Base-by-base conservation (phyloP, 2,329 filamentous ascomycete genomes). In the Parastagonospora avenae region DNA sequence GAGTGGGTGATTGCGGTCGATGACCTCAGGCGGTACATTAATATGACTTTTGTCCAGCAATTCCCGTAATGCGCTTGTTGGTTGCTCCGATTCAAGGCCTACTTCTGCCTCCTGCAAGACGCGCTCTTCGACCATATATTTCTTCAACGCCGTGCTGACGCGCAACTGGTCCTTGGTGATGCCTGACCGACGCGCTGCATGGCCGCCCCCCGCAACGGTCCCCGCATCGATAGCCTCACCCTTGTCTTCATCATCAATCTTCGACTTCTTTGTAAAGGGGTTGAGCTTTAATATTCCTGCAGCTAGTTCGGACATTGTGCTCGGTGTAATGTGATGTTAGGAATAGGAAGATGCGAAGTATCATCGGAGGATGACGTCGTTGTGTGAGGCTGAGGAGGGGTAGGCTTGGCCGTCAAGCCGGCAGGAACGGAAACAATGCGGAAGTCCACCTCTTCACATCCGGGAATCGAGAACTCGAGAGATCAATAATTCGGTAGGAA, bases 1-100 rank as follows among this genome's bases (percentile, higher is more conserved):
- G 16, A 90, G 73, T 1, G 86, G 82, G 56, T 84, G 77, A 9
- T 80, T 82, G 49, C 83, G 76, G 62, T 87, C 83, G 8, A 80
- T 79, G 10, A 86, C 70, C 46, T 79, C 72, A 2, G 68, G 53
- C 0, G 86, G 85, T 1, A 87, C 82, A 32, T 77, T 64, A 60
- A 86, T 80, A 68, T 87, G 83, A 29, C 82, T 79, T 57, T 78
- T 81, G 53, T 81, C 76, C 6, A 89, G 75, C 12, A 88, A 72
- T 2, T 76, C 72, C 16, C 76, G 72, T 19, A 89, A 69, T 0
- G 77, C 79, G 2, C 65, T 62, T 2, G 79, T 77, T 6, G 76
- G 71, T n/a, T 76, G 64, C 4, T 79, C 77, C 0, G 64, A 63
- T 24, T 81, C 76, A 14, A 82, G 49, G 2, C 73, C 77, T 14